A percentile compares a stretch with the other conserved stretches of the same genome.
These are phyloP conservation scores for Leavenworthia alabamica DNA, from an alignment of 345 rosid species.

Conservation along the genomic window DNA sequence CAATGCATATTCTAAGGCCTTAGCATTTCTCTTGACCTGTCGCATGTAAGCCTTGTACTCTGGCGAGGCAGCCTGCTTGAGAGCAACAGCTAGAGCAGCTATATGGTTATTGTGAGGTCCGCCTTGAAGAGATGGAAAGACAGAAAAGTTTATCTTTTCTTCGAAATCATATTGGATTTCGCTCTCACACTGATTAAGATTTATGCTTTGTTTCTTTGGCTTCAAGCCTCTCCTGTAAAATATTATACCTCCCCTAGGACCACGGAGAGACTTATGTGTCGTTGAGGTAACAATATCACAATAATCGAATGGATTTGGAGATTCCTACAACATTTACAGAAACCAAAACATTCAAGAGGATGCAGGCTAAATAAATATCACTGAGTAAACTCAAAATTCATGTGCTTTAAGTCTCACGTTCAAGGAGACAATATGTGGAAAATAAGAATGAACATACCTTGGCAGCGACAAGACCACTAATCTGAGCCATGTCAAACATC, in stretches of 20 bases:
- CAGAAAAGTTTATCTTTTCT: constrained; percentile 84
- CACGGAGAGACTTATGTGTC: constrained; percentile 87
- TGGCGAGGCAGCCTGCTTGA: constrained; percentile 81
- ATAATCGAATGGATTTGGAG: constrained; percentile 66
- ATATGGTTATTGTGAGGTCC: constrained; percentile 96
- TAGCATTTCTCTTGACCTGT: constrained; percentile 81
- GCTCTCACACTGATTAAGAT: constrained; percentile 49
- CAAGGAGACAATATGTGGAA: no score
- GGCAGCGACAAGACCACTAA: constrained; percentile 84
- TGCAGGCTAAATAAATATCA: not conserved
- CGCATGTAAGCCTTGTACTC: constrained; percentile 76
- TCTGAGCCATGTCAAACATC: constrained; percentile 79
- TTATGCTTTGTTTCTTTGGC: constrained; percentile 52
- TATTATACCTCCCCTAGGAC: constrained; percentile 90
- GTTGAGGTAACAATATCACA: constrained; percentile 94
- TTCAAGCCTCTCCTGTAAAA: constrained; percentile 74
- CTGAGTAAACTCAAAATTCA: not conserved
- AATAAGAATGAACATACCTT: constrained; percentile 43
- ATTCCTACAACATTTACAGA: constrained; percentile 42
- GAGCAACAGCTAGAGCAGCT: constrained; percentile 95
- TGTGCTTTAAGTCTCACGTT: constrained; percentile 1
- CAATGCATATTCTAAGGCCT: constrained; percentile 70
- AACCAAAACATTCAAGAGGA: constrained; percentile 13
- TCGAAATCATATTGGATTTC: constrained; percentile 61
- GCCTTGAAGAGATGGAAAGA: constrained; percentile 85